These are phyloP conservation scores for Rhododendron ferrugineum DNA, from an alignment of 148 eudicot species.

Conservation along the genomic window DNA sequence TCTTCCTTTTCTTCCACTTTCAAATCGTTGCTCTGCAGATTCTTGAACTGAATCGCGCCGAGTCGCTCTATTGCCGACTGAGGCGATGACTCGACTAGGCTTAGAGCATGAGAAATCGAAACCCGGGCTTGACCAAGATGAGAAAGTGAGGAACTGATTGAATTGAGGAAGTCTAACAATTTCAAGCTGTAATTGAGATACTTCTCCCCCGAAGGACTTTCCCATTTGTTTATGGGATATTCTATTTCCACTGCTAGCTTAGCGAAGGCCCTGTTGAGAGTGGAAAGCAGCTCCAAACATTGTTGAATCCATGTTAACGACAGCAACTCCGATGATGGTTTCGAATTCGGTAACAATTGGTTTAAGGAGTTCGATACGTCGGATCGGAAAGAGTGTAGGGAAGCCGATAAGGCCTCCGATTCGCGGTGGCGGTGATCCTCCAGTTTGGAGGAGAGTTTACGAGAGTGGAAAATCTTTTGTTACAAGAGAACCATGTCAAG, in stretches of 20 bases:
- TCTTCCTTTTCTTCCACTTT: conserved; percentile 1
- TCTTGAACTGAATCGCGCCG: conserved; percentile 15
- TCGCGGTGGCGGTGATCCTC: conserved; percentile 13
- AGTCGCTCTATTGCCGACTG: conserved; percentile 9
- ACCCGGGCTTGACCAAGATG: conserved; percentile 40
- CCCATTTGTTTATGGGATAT: conserved; percentile 54
- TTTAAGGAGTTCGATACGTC: conserved; percentile 22
- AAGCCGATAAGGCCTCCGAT: conserved; percentile 19
- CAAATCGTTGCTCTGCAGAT: conserved; percentile 3
- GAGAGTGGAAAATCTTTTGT: conserved; percentile 21
- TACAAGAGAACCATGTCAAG: conserved; percentile 33
- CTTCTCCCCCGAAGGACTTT: conserved; percentile 28
- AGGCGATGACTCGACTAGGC: conserved; percentile 14
- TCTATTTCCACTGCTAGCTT: conserved; percentile 45
- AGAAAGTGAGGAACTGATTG: conserved; percentile 37
- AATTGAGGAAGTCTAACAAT: conserved; percentile 44
- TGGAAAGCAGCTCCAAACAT: conserved; percentile 31
- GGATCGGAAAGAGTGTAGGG: conserved; percentile 36
- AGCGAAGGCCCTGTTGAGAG: conserved; percentile 44
- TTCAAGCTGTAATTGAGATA: conserved; percentile 41
- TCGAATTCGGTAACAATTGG: conserved; percentile 18
- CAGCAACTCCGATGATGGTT: conserved; percentile 23
- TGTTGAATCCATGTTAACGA: conserved; percentile 30
- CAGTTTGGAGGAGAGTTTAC: conserved; percentile 26
- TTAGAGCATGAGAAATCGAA: conserved; percentile 35